Conservation (phyloP, 192 early-diverging fungal species). For the Backusella australiensis region DNA sequence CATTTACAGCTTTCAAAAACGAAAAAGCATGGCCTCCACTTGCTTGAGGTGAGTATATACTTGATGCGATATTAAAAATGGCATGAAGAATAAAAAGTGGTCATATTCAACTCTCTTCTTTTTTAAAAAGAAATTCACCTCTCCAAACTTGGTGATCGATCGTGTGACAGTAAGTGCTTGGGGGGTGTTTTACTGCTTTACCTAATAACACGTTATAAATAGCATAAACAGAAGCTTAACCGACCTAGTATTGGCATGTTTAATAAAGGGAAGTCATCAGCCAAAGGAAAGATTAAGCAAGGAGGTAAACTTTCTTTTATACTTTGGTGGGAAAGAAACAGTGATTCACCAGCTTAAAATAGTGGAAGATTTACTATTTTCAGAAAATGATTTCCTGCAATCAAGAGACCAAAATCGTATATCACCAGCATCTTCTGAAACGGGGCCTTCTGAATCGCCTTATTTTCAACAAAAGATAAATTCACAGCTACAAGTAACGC, state of each 20-base stretch:
- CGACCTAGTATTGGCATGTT: conserved; percentile 5
- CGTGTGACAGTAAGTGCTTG: not conserved
- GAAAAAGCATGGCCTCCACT: not conserved
- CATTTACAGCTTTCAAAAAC: not conserved
- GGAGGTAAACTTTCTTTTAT: not conserved
- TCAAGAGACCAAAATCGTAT: not conserved
- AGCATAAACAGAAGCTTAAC: not conserved
- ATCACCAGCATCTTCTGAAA: not conserved
- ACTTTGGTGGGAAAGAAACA: not conserved
- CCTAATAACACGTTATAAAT: not conserved
- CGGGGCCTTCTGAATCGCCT: not conserved
- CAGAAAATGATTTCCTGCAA: conserved; percentile 3
- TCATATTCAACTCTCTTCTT: not conserved
- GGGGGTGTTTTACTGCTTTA: too few species aligned
- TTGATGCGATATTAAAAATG: not conserved
- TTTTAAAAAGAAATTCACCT: conserved; percentile 3
- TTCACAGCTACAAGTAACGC: not conserved
- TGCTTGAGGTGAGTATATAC: not conserved
- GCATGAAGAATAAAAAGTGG: not conserved
- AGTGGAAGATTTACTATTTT: conserved; percentile 7
- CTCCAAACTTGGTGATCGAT: conserved; percentile 5
- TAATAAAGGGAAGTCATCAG: conserved; percentile 19
- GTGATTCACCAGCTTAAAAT: not conserved
- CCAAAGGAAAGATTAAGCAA: conserved; percentile 1
- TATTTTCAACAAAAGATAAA: not conserved